Conservation (phyloP, 73 alveolate genomes). For the Tetrahymena thermophila region DNA sequence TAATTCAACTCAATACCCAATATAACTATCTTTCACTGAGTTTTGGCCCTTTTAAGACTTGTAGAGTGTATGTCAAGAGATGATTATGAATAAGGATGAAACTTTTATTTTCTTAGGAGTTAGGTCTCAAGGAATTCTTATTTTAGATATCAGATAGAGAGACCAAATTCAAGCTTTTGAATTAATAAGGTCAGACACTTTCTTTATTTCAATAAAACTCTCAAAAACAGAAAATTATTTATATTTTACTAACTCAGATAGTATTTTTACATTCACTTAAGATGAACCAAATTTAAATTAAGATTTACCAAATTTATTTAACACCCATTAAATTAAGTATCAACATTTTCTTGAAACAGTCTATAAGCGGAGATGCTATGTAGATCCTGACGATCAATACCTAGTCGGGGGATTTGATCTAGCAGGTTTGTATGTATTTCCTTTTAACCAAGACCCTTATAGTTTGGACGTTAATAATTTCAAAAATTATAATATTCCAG, state of each 20-base stretch:
- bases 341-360: neutral
- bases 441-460: neutral
- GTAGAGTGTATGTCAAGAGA: neutral
- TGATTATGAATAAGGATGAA: neutral
- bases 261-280: neutral
- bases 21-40: neutral
- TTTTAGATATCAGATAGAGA: neutral
- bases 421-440: neutral
- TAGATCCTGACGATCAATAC: neutral
- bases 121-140: neutral
- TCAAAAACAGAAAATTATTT: neutral
- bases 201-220: neutral
- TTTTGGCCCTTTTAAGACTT: neutral
- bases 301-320: neutral
- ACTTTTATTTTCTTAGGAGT: neutral
- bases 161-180: neutral
- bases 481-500: neutral
- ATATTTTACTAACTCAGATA: neutral
- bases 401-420: neutral
- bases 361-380: neutral
- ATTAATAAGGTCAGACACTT: neutral
- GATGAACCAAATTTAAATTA: neutral
- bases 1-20: neutral
- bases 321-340: neutral
- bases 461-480: neutral